Conservation (phyloP, 192 early-diverging fungal genomes). For the Gigaspora rosea region DNA sequence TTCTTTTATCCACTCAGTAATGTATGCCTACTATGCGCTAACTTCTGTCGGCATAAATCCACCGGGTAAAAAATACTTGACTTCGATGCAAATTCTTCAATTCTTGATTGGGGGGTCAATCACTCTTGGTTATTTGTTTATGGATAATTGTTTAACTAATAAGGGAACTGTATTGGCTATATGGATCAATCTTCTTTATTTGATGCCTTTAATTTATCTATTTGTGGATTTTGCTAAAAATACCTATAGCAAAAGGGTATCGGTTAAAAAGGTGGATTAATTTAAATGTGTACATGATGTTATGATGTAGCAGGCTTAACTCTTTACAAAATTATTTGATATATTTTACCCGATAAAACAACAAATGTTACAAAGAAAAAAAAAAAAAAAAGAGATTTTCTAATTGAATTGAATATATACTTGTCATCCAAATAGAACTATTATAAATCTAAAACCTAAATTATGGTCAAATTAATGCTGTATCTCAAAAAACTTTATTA, state of each 20-base stretch:
- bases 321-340: no score
- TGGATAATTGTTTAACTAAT: constrained; percentile 58
- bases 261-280: no score
- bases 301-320: no score
- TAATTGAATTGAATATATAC: no score
- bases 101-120: constrained; percentile 74
- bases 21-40: constrained; percentile 84
- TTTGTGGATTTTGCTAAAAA: constrained; percentile 79
- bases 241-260: constrained; percentile 54
- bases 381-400: no score
- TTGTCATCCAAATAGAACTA: no score
- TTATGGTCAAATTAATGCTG: no score
- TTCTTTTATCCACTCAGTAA: constrained; percentile 85
- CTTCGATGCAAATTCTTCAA: constrained; percentile 81
- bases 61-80: constrained; percentile 81
- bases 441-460: no score
- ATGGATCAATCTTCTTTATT: constrained; percentile 64
- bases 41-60: constrained; percentile 74
- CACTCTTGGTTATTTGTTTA: constrained; percentile 67
- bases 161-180: constrained; percentile 59
- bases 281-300: no score
- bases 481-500: no score
- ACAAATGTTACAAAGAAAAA: no score
- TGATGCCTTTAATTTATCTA: constrained; percentile 74
- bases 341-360: no score